Evolutionary conservation across 805 yeast genomes (phyloP), one percentile per base, ranked within the genome.

Genomic region (Starmerella scarabaei): DNA sequence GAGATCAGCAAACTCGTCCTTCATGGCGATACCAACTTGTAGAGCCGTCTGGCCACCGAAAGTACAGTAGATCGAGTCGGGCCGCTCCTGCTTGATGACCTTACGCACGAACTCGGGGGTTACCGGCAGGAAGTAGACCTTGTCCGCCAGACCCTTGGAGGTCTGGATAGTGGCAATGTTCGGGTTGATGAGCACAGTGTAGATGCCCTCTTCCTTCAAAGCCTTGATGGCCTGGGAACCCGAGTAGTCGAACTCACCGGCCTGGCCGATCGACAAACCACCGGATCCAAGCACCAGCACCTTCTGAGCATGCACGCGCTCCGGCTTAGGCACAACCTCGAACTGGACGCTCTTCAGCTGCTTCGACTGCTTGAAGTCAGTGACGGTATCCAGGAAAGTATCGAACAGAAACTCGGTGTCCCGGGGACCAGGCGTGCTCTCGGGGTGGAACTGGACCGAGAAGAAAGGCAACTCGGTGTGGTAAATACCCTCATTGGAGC

Each of bases 1-100:
- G 43, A 88, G 72, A 9, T 74, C 63, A 59, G 78, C 94, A 54
- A 91, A 86, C 65, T 88, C 97, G 59, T 88, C 97, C 67, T 88
- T 88, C 66, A 91, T 72, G 53, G 78, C 75, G 50, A 91, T 86
- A 72, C 98, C 98, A 44, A 91, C 98, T 55, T 80, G 77, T 55
- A 91, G 71, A 30, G 96, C 98, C 33, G 98, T 91, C 68, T 91
- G 98, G 57, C 98, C 98, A 69, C 98, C 98, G 58, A 91, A 91
- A 16, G 98, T 91, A 58, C 82, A 80, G 66, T 84, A 86, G 53
- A 91, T 88, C 50, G 96, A 93, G 61, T 91, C 98, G 21, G 98
- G 98, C 53, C 82, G 78, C 67, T 91, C 98, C 62, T 82, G 80
- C 60, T 81, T 69, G 58, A 91, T 91, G 52, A 91, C 95, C 60